phyloP scores from a whole-genome alignment of 768 basidiomycete genomes.

The Podaxis carcinomalis region DNA sequence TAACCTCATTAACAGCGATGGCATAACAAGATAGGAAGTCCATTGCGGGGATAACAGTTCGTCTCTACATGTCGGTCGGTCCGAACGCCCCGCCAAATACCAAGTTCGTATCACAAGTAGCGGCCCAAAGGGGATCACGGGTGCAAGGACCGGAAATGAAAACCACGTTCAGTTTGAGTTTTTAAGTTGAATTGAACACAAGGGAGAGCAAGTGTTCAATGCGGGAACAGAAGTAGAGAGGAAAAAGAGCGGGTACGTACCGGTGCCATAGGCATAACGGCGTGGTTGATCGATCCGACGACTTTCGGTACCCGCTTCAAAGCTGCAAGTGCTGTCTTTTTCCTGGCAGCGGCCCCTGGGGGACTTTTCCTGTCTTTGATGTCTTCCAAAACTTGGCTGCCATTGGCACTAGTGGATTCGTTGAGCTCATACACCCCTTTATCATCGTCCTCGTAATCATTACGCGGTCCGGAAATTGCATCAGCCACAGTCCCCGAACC shows the following conservation, averaged over 20 bases:
- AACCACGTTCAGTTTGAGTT: background rate
- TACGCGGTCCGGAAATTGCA: constrained; percentile 13
- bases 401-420: background rate
- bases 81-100: background rate
- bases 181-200: background rate
- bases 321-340: constrained; percentile 11
- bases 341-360: constrained; percentile 4
- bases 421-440: constrained; percentile 13
- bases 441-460: constrained; percentile 15
- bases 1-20: constrained; percentile 93
- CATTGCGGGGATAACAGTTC: constrained; percentile 86
- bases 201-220: background rate
- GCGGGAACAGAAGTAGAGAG: background rate
- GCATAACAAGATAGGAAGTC: constrained; percentile 94
- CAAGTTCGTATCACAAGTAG: too few species aligned
- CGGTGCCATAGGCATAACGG: constrained; percentile 76
- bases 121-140: background rate
- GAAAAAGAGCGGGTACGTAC: constrained; percentile 36
- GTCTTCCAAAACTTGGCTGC: too few species aligned
- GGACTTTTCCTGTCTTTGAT: too few species aligned
- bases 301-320: constrained; percentile 39
- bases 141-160: background rate
- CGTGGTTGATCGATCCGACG: constrained; percentile 75
- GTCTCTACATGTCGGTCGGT: constrained; percentile 44
- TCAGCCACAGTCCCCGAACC: constrained; percentile 18